A percentile compares a stretch with the other conserved stretches of the same genome.
phyloP scores from a whole-genome alignment of 1,139 yeast species.

The Yamadazyma sp. region DNA sequence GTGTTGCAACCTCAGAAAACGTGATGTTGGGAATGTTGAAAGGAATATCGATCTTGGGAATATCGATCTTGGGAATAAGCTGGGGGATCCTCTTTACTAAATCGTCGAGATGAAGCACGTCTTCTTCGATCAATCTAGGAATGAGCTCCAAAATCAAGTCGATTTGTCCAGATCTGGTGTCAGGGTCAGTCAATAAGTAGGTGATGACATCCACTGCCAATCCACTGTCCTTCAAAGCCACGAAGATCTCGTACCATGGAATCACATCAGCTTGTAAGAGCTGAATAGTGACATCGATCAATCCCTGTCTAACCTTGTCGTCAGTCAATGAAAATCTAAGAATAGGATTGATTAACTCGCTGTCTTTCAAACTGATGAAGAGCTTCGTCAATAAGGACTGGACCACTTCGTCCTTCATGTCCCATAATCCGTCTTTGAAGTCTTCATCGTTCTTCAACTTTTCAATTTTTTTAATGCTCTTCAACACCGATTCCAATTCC shows the following conservation, averaged over 20 bases:
- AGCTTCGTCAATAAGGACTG: slow-evolving; percentile 24
- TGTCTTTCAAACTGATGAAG: slow-evolving; percentile 27
- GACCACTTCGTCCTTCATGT: slow-evolving; percentile 16
- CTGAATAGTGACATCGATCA: slow-evolving; percentile 26
- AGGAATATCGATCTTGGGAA: background rate
- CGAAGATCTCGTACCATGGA: slow-evolving; percentile 34
- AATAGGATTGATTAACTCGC: slow-evolving; percentile 31
- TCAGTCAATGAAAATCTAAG: slow-evolving; percentile 31
- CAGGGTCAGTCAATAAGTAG: slow-evolving; percentile 28
- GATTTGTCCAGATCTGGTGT: slow-evolving; percentile 29
- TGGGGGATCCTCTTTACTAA: slow-evolving; percentile 9
- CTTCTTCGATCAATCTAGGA: slow-evolving; percentile 23
- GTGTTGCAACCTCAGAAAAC: background rate
- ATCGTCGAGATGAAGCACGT: slow-evolving; percentile 12
- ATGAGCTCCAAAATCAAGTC: slow-evolving; percentile 27
- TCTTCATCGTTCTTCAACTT: slow-evolving; percentile 10
- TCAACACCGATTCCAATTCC: slow-evolving; percentile 13
- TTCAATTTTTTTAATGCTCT: slow-evolving; percentile 14
- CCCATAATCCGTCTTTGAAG: slow-evolving; percentile 5
- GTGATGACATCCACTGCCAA: slow-evolving; percentile 29
- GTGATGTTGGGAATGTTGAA: background rate
- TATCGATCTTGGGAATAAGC: background rate
- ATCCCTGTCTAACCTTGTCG: slow-evolving; percentile 26
- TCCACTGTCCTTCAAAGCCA: slow-evolving; percentile 32
- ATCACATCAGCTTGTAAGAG: slow-evolving; percentile 31